These are phyloP conservation scores for Thamnidium elegans DNA, from an alignment of 192 early-diverging fungal genomes.

Conservation along the genomic window DNA sequence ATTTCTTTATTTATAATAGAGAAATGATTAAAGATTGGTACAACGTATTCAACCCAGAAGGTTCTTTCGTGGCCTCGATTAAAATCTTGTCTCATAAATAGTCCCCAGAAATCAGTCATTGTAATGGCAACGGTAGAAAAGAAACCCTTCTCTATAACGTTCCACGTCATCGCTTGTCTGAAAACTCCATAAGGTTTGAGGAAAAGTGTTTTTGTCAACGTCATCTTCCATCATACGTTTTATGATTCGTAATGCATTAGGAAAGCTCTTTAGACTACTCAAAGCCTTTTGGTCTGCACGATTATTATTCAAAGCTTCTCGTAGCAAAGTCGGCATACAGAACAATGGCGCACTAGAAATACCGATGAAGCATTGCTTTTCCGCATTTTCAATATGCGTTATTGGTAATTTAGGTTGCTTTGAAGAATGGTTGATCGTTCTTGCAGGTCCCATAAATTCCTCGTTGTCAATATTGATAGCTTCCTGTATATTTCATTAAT, in stretches of 20 bases:
- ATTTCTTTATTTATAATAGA: conserved; percentile 4
- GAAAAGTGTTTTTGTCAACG: conserved; percentile 11
- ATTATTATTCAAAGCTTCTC: conserved; percentile 9
- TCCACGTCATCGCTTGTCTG: conserved; percentile 4
- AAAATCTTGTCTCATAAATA: conserved; percentile 12
- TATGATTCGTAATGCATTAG: conserved; percentile 7
- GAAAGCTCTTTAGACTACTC: conserved; percentile 12
- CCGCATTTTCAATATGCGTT: neutral
- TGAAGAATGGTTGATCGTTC: conserved; percentile 1
- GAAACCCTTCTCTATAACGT: neutral
- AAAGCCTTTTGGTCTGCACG: conserved; percentile 7
- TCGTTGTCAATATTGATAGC: conserved; percentile 2
- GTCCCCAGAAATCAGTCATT: conserved; percentile 14
- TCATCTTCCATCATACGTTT: conserved; percentile 17
- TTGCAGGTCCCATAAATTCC: conserved; percentile 12
- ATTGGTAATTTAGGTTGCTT: conserved; percentile 11
- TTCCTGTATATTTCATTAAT: conserved; percentile 15
- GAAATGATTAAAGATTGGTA: conserved; percentile 5
- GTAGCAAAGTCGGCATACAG: conserved; percentile 4
- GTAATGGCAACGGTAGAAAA: conserved; percentile 1
- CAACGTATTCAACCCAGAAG: conserved; percentile 9
- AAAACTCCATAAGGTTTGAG: conserved; percentile 7
- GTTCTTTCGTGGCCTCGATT: conserved; percentile 6
- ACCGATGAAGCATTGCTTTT: conserved; percentile 8
- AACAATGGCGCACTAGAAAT: conserved; percentile 4